Evolutionary conservation across 1,284 basidiomycete genomes (phyloP), one percentile per base, ranked within the genome.

Genomic region (Rhizoctonia solani): DNA sequence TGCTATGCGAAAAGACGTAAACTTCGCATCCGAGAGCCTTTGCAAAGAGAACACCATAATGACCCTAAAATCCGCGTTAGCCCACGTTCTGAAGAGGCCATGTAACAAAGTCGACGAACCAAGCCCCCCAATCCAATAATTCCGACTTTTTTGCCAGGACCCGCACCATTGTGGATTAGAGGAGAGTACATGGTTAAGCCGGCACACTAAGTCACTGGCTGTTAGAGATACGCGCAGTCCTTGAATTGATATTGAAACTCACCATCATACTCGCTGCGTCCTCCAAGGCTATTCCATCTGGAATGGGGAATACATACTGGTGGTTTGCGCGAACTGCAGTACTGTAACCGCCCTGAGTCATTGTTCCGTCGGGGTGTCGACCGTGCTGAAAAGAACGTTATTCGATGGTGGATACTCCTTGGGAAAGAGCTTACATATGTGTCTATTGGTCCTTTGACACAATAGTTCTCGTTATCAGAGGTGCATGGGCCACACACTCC

Each of bases 181-280:
- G 88, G 87, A 0, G 85, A 86, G 78, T 80, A 89, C 44, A 86
- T 82, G 4, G 88, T 89, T 23, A 89, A 75, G 56, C 88, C 88
- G 1, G 80, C 87, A 73, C 87, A 89, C 66, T 66, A 16, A 37
- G 21, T 42, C 16, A 11, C 14, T 32, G n/a, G 47, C 3, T n/a
- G 53, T 53, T 39, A 53, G 25, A 2, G 39, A 8, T 25, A 14
- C 13, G 44, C 37, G 13, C 8, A 25, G 21, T 44, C 73, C 2
- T n/a, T 19, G 11, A 14, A 14, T 11, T 6, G 11, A 30, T 19
- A 39, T n/a, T n/a, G 16, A 21, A 8, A 16, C 55, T 79, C 78
- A 16, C 80, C 80, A 4, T 81, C 86, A 69, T 84, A 21, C 55
- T 58, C n/a, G 55, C 55, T 3, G 55, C 55, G 29, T 58, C 76